phyloP scores from a whole-genome alignment of 1,284 basidiomycete genomes.

The Kwoniella shivajii region DNA sequence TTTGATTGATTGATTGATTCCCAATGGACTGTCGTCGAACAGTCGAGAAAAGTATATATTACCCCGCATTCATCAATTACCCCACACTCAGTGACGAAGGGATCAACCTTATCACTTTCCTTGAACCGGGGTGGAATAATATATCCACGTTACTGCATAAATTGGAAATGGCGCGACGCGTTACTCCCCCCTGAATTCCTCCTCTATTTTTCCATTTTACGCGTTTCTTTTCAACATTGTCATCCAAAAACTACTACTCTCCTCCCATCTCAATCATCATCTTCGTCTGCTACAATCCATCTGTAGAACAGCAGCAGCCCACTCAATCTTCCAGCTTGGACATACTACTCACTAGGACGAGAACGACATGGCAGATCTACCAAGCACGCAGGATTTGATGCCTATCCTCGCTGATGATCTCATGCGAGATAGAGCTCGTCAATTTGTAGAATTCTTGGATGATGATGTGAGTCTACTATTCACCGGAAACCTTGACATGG shows the following conservation, averaged over 20 bases:
- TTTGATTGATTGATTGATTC: not conserved
- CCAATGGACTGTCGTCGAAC: conserved; percentile 5
- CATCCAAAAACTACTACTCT: not conserved
- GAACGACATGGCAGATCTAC: conserved; percentile 41
- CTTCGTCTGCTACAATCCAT: not conserved
- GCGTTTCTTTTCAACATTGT: conserved; percentile 5
- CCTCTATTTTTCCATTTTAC: not conserved
- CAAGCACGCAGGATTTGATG: conserved; percentile 43
- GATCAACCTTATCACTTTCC: not conserved
- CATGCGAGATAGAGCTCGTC: conserved; percentile 70
- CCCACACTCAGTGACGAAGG: too few species aligned
- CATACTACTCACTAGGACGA: not conserved
- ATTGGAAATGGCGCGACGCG: conserved; percentile 15
- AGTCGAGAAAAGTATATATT: conserved; percentile 14
- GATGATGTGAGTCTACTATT: conserved; percentile 62
- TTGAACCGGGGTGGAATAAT: too few species aligned
- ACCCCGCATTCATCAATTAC: conserved; percentile 4
- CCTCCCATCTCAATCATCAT: not conserved
- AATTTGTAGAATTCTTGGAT: conserved; percentile 86
- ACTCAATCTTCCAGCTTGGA: not conserved
- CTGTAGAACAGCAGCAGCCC: not conserved
- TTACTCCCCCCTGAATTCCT: conserved; percentile 8
- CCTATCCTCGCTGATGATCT: conserved; percentile 64
- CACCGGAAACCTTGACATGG: not conserved
- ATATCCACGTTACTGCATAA: conserved; percentile 22